Conservation (phyloP, 805 yeast genomes). For the Saturnispora serradocipensis region DNA sequence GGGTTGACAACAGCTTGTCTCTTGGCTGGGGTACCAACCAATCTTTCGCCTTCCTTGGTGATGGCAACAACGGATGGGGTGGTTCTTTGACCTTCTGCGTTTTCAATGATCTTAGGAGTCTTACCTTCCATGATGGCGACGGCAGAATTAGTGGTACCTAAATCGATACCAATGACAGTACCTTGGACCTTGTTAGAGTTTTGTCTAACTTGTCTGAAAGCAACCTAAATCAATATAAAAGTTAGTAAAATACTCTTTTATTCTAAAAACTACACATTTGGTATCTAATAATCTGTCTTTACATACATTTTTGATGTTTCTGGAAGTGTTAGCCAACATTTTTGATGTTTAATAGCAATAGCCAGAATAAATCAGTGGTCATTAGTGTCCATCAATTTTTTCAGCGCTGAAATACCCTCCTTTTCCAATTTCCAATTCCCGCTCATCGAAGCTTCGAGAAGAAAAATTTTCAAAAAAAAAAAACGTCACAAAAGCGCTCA, state of each 20-base stretch:
- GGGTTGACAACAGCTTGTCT: constrained; percentile 72
- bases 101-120: constrained; percentile 58
- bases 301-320: constrained; percentile 27
- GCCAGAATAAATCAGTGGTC: constrained; percentile 6
- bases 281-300: background rate
- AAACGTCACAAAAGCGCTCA: background rate
- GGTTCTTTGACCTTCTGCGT: constrained; percentile 71
- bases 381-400: background rate
- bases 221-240: background rate
- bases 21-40: constrained; percentile 65
- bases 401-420: background rate
- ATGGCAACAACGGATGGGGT: constrained; percentile 75
- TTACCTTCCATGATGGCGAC: constrained; percentile 67
- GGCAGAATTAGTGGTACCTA: constrained; percentile 83
- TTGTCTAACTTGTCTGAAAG: constrained; percentile 25
- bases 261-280: too few species aligned
- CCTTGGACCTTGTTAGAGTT: constrained; percentile 30
- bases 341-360: constrained; percentile 11
- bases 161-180: constrained; percentile 66
- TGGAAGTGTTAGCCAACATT: constrained; percentile 28
- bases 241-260: background rate
- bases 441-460: background rate
- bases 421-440: background rate
- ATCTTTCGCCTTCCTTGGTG: constrained; percentile 33
- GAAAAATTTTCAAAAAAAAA: background rate